phyloP scores from a whole-genome alignment of 2,329 filamentous ascomycete genomes.

The Achaetomium macrosporum region DNA sequence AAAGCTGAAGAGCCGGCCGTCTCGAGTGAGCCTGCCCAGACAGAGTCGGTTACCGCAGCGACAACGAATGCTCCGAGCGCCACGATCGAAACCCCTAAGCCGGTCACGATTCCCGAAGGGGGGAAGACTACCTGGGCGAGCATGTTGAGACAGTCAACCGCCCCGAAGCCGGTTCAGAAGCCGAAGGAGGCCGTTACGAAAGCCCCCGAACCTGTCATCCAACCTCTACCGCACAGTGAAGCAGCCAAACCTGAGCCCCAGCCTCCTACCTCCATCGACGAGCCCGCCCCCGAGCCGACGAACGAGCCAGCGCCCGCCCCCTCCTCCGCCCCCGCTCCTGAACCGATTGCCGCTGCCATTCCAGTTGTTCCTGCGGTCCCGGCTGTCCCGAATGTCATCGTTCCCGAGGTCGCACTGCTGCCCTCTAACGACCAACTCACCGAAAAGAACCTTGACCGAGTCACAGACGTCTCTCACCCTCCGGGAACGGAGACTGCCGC shows the following conservation, averaged over 20 bases:
- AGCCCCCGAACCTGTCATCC: slow-evolving; percentile 39
- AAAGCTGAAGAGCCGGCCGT: slow-evolving; percentile 37
- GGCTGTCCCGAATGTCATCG: slow-evolving; percentile 29
- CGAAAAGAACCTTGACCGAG: slow-evolving; percentile 84
- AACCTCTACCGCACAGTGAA: slow-evolving; percentile 39
- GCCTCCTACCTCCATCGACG: slow-evolving; percentile 32
- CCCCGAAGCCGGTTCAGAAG: slow-evolving; percentile 53
- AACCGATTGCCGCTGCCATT: slow-evolving; percentile 17
- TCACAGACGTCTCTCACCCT: slow-evolving; percentile 74
- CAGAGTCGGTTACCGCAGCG: slow-evolving; percentile 18
- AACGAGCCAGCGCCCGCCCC: slow-evolving; percentile 27
- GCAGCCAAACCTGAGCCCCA: slow-evolving; percentile 36
- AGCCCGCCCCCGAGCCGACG: slow-evolving; percentile 31
- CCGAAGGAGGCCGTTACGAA: slow-evolving; percentile 44
- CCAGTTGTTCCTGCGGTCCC: slow-evolving; percentile 31
- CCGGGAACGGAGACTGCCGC: slow-evolving; percentile 75
- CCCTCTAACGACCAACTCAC: slow-evolving; percentile 80
- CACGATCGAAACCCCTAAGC: slow-evolving; percentile 28
- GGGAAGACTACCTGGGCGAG: slow-evolving; percentile 64
- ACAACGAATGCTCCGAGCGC: slow-evolving; percentile 28
- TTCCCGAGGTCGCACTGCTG: slow-evolving; percentile 51
- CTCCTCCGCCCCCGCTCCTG: slow-evolving; percentile 7
- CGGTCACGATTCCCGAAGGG: slow-evolving; percentile 17
- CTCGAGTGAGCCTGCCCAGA: slow-evolving; percentile 38
- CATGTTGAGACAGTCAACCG: slow-evolving; percentile 59